These are phyloP conservation scores for Rutstroemia sydowiana DNA, from an alignment of 2,329 filamentous ascomycete species.

Conservation along the genomic window DNA sequence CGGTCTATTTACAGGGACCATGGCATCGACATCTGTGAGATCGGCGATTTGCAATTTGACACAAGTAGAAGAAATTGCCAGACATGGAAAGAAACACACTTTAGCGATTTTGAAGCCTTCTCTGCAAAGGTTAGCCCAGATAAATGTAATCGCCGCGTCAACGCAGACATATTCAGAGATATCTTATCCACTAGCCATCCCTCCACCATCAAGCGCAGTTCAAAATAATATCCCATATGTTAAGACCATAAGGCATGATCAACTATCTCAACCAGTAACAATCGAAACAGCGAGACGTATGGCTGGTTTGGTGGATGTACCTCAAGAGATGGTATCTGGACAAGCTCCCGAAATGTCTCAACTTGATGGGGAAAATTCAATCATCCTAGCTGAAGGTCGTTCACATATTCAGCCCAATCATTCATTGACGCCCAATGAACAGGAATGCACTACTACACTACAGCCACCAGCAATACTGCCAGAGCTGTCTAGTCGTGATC, in stretches of 20 bases:
- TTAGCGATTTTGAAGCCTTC: conserved; percentile 64
- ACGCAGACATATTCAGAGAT: conserved; percentile 43
- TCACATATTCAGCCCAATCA: too few species aligned
- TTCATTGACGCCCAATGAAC: too few species aligned
- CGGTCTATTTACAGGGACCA: conserved; percentile 69
- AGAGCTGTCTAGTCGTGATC: conserved; percentile 13
- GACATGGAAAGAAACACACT: conserved; percentile 54
- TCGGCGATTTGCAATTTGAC: conserved; percentile 69
- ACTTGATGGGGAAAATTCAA: not conserved
- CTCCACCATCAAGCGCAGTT: not conserved
- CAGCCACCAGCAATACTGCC: not conserved
- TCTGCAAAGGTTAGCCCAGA: conserved; percentile 13
- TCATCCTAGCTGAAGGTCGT: not conserved
- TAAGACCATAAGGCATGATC: conserved; percentile 7
- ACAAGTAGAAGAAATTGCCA: conserved; percentile 71
- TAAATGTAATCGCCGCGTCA: conserved; percentile 32
- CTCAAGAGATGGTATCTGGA: not conserved
- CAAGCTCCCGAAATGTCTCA: not conserved
- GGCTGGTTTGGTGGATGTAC: not conserved
- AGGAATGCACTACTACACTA: too few species aligned
- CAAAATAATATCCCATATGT: not conserved
- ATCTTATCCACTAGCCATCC: conserved; percentile 46
- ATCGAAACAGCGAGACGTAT: not conserved
- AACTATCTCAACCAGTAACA: conserved; percentile 2
- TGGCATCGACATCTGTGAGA: conserved; percentile 66